Base-by-base conservation (phyloP, 2,329 filamentous ascomycete genomes). In the Chrysoporthe puriensis region DNA sequence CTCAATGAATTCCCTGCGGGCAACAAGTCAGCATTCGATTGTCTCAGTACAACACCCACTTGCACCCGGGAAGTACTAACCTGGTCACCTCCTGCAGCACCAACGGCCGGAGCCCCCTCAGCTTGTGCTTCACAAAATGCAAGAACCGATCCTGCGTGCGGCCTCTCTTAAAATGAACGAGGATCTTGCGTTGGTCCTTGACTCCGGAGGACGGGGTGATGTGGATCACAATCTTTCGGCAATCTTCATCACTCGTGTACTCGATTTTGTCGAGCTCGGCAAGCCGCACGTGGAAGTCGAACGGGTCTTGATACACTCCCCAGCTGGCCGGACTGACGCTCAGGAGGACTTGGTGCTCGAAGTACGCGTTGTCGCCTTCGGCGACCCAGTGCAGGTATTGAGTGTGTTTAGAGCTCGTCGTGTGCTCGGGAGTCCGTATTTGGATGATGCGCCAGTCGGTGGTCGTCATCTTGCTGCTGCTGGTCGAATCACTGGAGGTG, bases 331-430 rank as follows among this genome's bases (percentile, higher is more conserved):
- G n/a, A 63, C 69, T 34, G 66, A 3, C 79, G 77, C 18, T 83
- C 79, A 57, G 80, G 4, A 87, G 78, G 1, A 87, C 82, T 72
- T 86, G 85, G 70, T 87, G 85, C 76, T 87, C 83, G 64, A 87
- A 84, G 60, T 77, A 71, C 32, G 74, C 72, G 63, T 46, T 60
- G 63, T 34, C 77, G 77, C 75, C 32, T 16, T 68, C 74, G 9
- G 77, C 77, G 3, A 82, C 72, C 81, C 82, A 87, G 62, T 84
- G 84, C 84, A 84, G 86, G 75, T 87, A 87, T 73, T 88, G 85
- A 14, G 83, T 86, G 5, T 85, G 82, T 14, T 78, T 72, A 2
- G 77, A 75, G 64, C 82, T 83, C 32, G 81, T 85, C 1, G 84
- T 83, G 62, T 82, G 78, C 13, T 77, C 70, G 16, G 77, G 75